These are phyloP conservation scores for Beauveria caledonica DNA, from an alignment of 2,329 filamentous ascomycete species.

Conservation along the genomic window DNA sequence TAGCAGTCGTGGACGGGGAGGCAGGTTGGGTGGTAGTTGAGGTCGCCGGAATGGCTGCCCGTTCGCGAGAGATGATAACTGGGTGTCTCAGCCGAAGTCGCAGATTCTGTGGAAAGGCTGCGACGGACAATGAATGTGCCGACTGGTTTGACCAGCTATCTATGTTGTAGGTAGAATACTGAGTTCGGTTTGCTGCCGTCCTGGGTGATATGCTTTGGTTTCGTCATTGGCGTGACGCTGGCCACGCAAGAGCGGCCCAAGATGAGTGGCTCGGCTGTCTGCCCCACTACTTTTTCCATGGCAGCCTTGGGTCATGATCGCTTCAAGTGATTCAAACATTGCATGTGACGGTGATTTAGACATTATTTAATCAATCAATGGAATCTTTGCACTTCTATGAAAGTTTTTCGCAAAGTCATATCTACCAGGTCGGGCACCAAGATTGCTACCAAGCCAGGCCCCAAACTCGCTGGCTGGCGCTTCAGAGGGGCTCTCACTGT, in stretches of 20 bases:
- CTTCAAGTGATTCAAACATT: too few species aligned
- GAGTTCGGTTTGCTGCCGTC: background rate
- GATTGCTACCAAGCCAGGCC: too few species aligned
- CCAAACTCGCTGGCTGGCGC: background rate
- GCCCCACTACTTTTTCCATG: slow-evolving; percentile 3
- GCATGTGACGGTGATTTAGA: background rate
- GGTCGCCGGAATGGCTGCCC: background rate
- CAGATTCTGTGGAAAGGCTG: background rate
- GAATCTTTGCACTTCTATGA: background rate
- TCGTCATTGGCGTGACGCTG: slow-evolving; percentile 13
- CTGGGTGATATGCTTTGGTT: slow-evolving; percentile 10
- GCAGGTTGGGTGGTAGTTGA: background rate
- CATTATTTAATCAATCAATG: background rate
- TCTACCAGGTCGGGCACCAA: too few species aligned
- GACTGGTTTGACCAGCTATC: background rate
- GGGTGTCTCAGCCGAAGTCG: background rate
- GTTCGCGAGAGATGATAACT: background rate
- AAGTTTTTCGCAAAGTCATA: background rate
- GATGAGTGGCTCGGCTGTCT: slow-evolving; percentile 5
- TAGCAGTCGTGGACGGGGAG: background rate
- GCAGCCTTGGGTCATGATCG: background rate
- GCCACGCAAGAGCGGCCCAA: slow-evolving; percentile 7
- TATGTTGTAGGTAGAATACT: background rate
- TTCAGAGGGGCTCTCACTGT: background rate
- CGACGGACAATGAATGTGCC: background rate